Evolutionary conservation across 2,329 filamentous ascomycete genomes (phyloP).

Genomic region (Stenocarpella maydis): DNA sequence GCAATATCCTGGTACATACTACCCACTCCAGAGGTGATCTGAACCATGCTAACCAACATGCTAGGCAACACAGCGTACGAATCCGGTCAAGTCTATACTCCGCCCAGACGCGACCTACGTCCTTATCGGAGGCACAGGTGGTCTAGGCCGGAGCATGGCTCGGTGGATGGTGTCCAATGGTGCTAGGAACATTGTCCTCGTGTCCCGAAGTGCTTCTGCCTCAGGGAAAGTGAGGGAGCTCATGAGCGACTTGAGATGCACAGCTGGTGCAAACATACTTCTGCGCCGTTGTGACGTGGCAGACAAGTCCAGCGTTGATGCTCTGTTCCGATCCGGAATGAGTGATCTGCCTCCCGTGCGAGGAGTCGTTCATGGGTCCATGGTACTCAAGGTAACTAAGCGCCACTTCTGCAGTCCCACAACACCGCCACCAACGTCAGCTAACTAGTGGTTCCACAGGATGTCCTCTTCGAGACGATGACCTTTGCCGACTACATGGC

Average conservation of each 20-base stretch:
- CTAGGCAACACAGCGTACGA: slow-evolving; percentile 31
- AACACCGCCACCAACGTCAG: too few species aligned
- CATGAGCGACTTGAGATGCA: slow-evolving; percentile 27
- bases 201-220: slow-evolving; percentile 33
- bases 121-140: slow-evolving; percentile 42
- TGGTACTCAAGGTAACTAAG: slow-evolving; percentile 50
- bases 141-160: slow-evolving; percentile 39
- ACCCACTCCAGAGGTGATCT: slow-evolving; percentile 20
- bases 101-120: slow-evolving; percentile 39
- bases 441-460: slow-evolving; percentile 37
- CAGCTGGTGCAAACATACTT: not conserved
- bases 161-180: slow-evolving; percentile 39
- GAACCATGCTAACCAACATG: not conserved
- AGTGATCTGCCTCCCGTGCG: slow-evolving; percentile 48
- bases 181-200: slow-evolving; percentile 31
- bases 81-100: slow-evolving; percentile 25
- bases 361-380: slow-evolving; percentile 46
- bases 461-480: slow-evolving; percentile 63
- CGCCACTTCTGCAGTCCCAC: too few species aligned
- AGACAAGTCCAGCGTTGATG: slow-evolving; percentile 36
- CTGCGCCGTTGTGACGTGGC: slow-evolving; percentile 48
- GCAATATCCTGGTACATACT: not conserved
- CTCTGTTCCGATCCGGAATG: slow-evolving; percentile 55
- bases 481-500: slow-evolving; percentile 55
- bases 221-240: slow-evolving; percentile 25